A percentile compares a stretch with the other conserved stretches of the same genome.
These are phyloP conservation scores for Glycyrrhiza uralensis DNA, from an alignment of 306 rosid species.

Conservation along the genomic window DNA sequence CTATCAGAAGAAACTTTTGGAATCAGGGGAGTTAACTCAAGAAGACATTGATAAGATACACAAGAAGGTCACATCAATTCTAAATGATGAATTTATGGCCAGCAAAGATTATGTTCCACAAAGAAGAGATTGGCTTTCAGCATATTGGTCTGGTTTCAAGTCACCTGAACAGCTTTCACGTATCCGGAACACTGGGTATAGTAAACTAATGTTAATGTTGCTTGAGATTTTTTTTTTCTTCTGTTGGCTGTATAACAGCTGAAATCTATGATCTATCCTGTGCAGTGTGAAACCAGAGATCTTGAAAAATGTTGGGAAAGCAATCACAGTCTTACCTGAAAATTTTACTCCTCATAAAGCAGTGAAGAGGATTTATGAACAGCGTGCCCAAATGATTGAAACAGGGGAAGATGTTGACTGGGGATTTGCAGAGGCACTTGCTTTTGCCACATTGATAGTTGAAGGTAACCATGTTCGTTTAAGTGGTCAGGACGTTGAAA, in stretches of 20 bases:
- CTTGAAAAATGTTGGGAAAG: conserved; percentile 80
- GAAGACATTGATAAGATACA: conserved; percentile 65
- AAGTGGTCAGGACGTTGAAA: conserved; percentile 97
- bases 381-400: conserved; percentile 80
- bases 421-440: conserved; percentile 96
- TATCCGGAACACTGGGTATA: conserved; percentile 81
- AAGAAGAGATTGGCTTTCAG: conserved; percentile 93
- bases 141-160: conserved; percentile 97
- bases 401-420: conserved; percentile 86
- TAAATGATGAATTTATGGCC: conserved; percentile 74
- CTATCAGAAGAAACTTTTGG: conserved; percentile 76
- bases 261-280: conserved; percentile 19
- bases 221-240: conserved; percentile 12
- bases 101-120: conserved; percentile 81
- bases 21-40: conserved; percentile 56
- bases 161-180: conserved; percentile 95
- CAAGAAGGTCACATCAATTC: conserved; percentile 58
- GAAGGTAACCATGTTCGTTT: conserved; percentile 89
- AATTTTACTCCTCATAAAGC: conserved; percentile 76
- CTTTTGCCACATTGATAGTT: conserved; percentile 78
- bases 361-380: conserved; percentile 85
- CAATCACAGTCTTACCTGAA: conserved; percentile 72
- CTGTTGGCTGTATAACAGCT: not conserved
- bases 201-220: not conserved
- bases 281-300: conserved; percentile 85